A percentile compares a stretch with the other conserved stretches of the same genome.
Evolutionary conservation across 2,329 filamentous ascomycete species (phyloP).

Genomic region (Dactylonectria estremocensis): DNA sequence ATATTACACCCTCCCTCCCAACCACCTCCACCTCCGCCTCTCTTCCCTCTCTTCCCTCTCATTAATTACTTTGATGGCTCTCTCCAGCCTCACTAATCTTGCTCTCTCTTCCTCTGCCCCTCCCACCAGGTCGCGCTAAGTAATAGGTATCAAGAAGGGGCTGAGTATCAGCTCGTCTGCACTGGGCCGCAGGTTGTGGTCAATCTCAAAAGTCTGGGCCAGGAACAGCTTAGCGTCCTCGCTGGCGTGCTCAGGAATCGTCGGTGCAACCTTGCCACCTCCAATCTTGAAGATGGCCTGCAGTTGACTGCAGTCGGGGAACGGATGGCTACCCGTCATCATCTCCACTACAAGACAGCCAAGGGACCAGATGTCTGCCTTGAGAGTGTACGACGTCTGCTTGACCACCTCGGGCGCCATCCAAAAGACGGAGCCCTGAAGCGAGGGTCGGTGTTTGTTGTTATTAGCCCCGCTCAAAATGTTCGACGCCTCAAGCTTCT

Average conservation of each 20-base stretch:
- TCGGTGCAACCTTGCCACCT: constrained; percentile 87
- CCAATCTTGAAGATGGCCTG: constrained; percentile 99
- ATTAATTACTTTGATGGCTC: too few relatives aligned
- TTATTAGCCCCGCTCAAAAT: constrained; percentile 80
- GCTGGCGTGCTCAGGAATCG: constrained; percentile 89
- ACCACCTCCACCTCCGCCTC: not conserved
- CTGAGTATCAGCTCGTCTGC: constrained; percentile 92
- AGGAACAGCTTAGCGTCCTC: constrained; percentile 89
- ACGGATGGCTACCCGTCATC: constrained; percentile 97
- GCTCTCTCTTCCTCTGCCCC: constrained; percentile 7
- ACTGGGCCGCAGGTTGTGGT: constrained; percentile 91
- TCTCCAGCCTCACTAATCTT: too few relatives aligned
- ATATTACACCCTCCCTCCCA: constrained; percentile 25
- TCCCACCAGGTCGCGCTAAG: constrained; percentile 47
- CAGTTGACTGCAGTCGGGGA: constrained; percentile 96
- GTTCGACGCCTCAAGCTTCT: constrained; percentile 94
- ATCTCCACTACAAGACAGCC: constrained; percentile 98
- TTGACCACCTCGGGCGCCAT: constrained; percentile 99
- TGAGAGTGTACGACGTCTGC: constrained; percentile 97
- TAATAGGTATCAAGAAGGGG: constrained; percentile 84
- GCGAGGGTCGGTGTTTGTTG: constrained; percentile 80
- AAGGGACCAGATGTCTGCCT: constrained; percentile 98
- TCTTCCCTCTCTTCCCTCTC: constrained; percentile 3
- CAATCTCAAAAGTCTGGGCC: constrained; percentile 92
- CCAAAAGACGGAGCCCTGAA: constrained; percentile 99